phyloP scores from a whole-genome alignment of 805 yeast genomes.

The Candida maesae region DNA sequence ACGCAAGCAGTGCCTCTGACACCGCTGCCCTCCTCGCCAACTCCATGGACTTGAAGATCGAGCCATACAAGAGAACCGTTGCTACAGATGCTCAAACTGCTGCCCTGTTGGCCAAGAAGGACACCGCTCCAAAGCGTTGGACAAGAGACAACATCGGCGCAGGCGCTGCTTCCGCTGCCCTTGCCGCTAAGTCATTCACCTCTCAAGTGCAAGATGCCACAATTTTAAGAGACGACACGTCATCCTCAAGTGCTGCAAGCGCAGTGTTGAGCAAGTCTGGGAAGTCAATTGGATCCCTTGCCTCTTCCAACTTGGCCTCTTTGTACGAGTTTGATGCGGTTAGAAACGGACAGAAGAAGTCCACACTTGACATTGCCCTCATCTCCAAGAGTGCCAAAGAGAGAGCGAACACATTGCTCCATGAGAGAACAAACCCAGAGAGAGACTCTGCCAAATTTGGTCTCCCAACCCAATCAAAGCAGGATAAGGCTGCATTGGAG shows the following conservation, averaged over 20 bases:
- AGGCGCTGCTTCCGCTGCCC: slow-evolving; percentile 45
- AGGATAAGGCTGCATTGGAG: slow-evolving; percentile 39
- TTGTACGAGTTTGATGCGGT: slow-evolving; percentile 41
- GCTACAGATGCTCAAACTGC: slow-evolving; percentile 68
- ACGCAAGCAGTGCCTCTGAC: slow-evolving; percentile 55
- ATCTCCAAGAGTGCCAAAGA: slow-evolving; percentile 46
- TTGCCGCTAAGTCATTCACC: slow-evolving; percentile 16
- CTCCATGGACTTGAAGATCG: slow-evolving; percentile 56
- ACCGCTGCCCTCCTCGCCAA: slow-evolving; percentile 77
- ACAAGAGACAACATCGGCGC: slow-evolving; percentile 47
- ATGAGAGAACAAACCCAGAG: slow-evolving; percentile 29
- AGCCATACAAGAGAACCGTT: slow-evolving; percentile 57
- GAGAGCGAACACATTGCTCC: slow-evolving; percentile 31
- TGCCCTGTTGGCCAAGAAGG: slow-evolving; percentile 47
- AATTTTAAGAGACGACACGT: slow-evolving; percentile 2
- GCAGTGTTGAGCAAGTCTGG: slow-evolving; percentile 29
- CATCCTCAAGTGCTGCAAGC: slow-evolving; percentile 21
- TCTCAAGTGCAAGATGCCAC: neutral
- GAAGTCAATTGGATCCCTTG: slow-evolving; percentile 36
- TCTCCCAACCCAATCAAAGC: slow-evolving; percentile 39
- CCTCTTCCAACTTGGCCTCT: slow-evolving; percentile 37
- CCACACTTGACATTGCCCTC: slow-evolving; percentile 47
- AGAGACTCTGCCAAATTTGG: slow-evolving; percentile 34
- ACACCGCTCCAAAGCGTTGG: slow-evolving; percentile 46
- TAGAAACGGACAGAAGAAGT: slow-evolving; percentile 37